These are phyloP conservation scores for Diaporthe nobilis DNA, from an alignment of 2,329 filamentous ascomycete species.

Conservation along the genomic window DNA sequence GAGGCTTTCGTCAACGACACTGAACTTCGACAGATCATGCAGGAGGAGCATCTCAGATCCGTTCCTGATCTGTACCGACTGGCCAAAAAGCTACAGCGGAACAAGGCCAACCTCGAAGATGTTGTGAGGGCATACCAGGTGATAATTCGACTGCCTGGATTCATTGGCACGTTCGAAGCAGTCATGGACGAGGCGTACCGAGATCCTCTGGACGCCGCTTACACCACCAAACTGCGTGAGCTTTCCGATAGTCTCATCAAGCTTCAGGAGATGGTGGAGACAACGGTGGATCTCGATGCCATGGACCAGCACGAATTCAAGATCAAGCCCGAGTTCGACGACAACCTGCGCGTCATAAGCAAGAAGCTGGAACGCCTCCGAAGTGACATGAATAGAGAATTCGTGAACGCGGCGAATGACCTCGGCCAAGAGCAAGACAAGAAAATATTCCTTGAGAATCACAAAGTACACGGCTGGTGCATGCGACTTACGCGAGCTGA, in stretches of 20 bases:
- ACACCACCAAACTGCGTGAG: slow-evolving; percentile 85
- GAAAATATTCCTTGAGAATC: slow-evolving; percentile 97
- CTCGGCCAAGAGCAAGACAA: slow-evolving; percentile 95
- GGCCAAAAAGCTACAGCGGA: slow-evolving; percentile 94
- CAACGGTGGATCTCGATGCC: slow-evolving; percentile 94
- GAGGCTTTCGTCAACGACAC: slow-evolving; percentile 96
- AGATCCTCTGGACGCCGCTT: slow-evolving; percentile 86
- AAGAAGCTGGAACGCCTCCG: slow-evolving; percentile 90
- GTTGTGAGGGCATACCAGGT: slow-evolving; percentile 97
- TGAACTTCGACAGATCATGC: slow-evolving; percentile 93
- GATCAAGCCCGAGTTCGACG: slow-evolving; percentile 98
- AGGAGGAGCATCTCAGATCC: slow-evolving; percentile 93
- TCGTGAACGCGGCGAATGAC: slow-evolving; percentile 81
- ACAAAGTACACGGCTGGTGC: slow-evolving; percentile 96
- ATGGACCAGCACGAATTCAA: slow-evolving; percentile 98
- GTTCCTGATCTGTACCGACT: slow-evolving; percentile 95
- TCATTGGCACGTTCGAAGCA: slow-evolving; percentile 88
- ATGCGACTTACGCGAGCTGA: slow-evolving; percentile 93
- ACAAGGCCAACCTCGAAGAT: slow-evolving; percentile 92
- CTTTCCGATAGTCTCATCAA: slow-evolving; percentile 85
- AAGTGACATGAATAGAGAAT: slow-evolving; percentile 87
- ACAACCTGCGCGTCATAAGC: slow-evolving; percentile 86
- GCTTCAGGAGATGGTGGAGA: slow-evolving; percentile 98
- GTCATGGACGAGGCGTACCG: slow-evolving; percentile 97
- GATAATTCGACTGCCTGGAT: slow-evolving; percentile 89